Conservation (phyloP, 2,329 filamentous ascomycete genomes). For the Ceratocystis cubensis region DNA sequence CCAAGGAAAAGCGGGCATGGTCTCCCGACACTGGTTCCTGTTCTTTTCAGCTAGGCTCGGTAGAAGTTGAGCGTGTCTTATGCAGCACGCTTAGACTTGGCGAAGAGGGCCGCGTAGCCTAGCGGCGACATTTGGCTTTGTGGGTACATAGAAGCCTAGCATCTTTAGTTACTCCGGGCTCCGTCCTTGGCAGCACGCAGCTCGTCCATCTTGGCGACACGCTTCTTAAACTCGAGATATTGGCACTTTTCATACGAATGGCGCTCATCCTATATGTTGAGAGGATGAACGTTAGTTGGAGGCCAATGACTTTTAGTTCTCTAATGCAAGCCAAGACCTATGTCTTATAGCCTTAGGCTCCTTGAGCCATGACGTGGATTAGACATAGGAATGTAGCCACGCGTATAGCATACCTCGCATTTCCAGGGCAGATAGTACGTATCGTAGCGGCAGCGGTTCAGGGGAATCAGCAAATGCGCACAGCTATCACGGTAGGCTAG, state of each 20-base stretch:
- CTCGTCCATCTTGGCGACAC: conserved; percentile 97
- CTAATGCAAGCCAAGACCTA: background rate
- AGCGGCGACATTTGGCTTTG: background rate
- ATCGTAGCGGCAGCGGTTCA: conserved; percentile 87
- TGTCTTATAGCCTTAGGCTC: background rate
- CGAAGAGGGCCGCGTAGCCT: background rate
- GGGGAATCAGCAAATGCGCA: conserved; percentile 82
- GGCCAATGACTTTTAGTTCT: background rate
- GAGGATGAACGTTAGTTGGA: background rate
- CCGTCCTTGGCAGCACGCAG: conserved; percentile 74
- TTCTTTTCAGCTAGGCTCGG: conserved; percentile 1
- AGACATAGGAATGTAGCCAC: background rate
- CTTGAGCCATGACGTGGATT: background rate
- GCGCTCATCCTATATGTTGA: conserved; percentile 60
- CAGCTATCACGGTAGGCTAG: conserved; percentile 91
- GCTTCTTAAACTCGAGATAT: conserved; percentile 96
- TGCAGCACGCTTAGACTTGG: background rate
- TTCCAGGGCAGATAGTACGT: conserved; percentile 96
- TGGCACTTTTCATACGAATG: conserved; percentile 99
- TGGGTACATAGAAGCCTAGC: background rate
- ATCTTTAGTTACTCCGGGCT: conserved; percentile 64
- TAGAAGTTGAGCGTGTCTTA: background rate
- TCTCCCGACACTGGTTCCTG: background rate
- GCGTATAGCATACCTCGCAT: conserved; percentile 60
- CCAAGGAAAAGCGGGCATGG: background rate